Percentiles rank a stretch among this genome's conserved stretches.
Evolutionary conservation across 805 yeast species (phyloP).

Genomic region (Saccharomyces kudriavzevii): DNA sequence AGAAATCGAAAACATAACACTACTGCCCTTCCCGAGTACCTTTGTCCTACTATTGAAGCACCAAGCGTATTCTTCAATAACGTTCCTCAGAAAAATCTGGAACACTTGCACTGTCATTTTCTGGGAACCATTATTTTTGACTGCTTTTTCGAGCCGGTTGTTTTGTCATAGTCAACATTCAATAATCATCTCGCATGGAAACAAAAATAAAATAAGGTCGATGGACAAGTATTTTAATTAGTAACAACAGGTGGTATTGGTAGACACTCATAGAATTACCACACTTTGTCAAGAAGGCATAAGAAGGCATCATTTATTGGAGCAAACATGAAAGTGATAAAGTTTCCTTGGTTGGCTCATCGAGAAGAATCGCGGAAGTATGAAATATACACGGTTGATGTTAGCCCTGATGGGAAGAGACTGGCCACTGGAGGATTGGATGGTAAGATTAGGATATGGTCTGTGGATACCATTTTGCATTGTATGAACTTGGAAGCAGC

Average conservation of each 20-base stretch:
- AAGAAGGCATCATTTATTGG: too few species aligned
- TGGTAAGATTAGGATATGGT: constrained; percentile 91
- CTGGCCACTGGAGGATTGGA: constrained; percentile 91
- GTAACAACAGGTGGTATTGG: background rate
- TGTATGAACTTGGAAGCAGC: constrained; percentile 30
- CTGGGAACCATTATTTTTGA: background rate
- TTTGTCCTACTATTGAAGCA: background rate
- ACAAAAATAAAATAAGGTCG: background rate
- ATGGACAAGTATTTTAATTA: background rate
- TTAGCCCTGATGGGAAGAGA: constrained; percentile 73
- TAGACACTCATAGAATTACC: background rate
- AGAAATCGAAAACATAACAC: background rate
- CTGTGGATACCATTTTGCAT: constrained; percentile 41
- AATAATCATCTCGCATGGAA: background rate
- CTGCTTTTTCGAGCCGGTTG: background rate
- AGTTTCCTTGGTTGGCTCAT: constrained; percentile 68
- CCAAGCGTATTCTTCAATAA: background rate
- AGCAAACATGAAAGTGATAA: constrained; percentile 58
- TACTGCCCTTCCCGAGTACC: background rate
- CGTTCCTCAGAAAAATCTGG: background rate
- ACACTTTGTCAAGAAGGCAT: background rate
- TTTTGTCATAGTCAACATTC: background rate
- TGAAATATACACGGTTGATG: constrained; percentile 79
- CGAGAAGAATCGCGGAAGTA: constrained; percentile 70
- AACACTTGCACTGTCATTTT: background rate